phyloP scores from a whole-genome alignment of 176 grass and related monocot species.

The Metroxylon sagu region DNA sequence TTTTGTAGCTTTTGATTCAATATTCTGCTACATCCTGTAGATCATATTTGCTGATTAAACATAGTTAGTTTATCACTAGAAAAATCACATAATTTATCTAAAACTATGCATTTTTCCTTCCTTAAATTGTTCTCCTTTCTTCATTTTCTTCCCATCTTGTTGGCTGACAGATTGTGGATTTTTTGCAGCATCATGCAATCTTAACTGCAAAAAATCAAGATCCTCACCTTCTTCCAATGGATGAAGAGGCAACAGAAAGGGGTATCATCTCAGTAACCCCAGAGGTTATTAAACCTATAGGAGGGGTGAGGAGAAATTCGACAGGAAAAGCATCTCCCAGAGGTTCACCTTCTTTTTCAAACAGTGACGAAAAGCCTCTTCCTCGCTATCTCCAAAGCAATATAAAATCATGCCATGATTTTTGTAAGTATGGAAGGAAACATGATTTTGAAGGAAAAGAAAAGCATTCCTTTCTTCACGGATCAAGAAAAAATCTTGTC shows the following conservation, averaged over 20 bases:
- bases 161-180: no score
- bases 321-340: slow-evolving; percentile 23
- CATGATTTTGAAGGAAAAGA: slow-evolving; percentile 31
- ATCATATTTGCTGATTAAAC: no score
- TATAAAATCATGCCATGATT: slow-evolving; percentile 83
- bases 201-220: no score
- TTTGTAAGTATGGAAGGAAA: slow-evolving; percentile 77
- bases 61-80: no score
- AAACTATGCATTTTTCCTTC: no score
- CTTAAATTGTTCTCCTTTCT: no score
- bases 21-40: no score
- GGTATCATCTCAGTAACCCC: not conserved
- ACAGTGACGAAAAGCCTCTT: slow-evolving; percentile 27
- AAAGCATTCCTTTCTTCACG: slow-evolving; percentile 1
- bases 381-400: slow-evolving; percentile 64
- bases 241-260: not conserved
- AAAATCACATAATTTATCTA: no score
- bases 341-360: slow-evolving; percentile 31
- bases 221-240: not conserved
- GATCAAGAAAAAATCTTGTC: not conserved
- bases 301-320: slow-evolving; percentile 18
- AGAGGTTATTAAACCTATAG: not conserved
- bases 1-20: no score
- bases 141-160: no score
- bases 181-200: no score